These are phyloP conservation scores for Tephrocybe rancida DNA, from an alignment of 768 basidiomycete species.

Conservation along the genomic window DNA sequence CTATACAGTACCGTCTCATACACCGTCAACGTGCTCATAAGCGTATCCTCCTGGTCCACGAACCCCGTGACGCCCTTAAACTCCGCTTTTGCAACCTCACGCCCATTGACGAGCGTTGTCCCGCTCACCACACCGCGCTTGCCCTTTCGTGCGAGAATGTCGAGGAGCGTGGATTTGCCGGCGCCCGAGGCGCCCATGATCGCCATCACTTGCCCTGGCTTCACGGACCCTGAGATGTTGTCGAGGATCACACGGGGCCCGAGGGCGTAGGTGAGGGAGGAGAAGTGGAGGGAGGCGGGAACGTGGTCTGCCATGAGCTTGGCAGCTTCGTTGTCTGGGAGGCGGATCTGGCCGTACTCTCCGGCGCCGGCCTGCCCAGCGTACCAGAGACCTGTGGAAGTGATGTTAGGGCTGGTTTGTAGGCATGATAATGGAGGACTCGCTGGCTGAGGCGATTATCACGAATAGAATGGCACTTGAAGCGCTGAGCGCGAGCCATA, in stretches of 20 bases:
- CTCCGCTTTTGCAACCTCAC: conserved; percentile 68
- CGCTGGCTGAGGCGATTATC: conserved; percentile 64
- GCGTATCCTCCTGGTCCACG: conserved; percentile 97
- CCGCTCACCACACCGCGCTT: conserved; percentile 83
- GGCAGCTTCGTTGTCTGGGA: conserved; percentile 80
- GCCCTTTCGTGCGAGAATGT: conserved; percentile 89
- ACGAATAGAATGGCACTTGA: conserved; percentile 79
- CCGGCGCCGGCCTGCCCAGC: conserved; percentile 73
- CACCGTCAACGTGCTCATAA: conserved; percentile 96
- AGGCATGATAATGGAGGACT: conserved; percentile 8
- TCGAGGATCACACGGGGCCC: conserved; percentile 71
- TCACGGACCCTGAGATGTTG: conserved; percentile 78
- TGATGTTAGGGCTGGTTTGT: not conserved
- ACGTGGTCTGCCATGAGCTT: conserved; percentile 94
- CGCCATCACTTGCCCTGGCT: conserved; percentile 90
- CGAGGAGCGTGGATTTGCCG: conserved; percentile 94
- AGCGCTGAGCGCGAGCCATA: conserved; percentile 83
- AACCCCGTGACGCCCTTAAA: conserved; percentile 91
- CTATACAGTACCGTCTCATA: conserved; percentile 97
- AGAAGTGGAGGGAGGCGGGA: conserved; percentile 92
- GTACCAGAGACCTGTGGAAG: conserved; percentile 77
- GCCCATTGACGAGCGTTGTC: conserved; percentile 82
- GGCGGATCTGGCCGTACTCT: conserved; percentile 71
- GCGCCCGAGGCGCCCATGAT: conserved; percentile 98
- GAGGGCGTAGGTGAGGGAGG: conserved; percentile 78